phyloP scores from a whole-genome alignment of 148 eudicot species.

The Rhododendron griersonianum region DNA sequence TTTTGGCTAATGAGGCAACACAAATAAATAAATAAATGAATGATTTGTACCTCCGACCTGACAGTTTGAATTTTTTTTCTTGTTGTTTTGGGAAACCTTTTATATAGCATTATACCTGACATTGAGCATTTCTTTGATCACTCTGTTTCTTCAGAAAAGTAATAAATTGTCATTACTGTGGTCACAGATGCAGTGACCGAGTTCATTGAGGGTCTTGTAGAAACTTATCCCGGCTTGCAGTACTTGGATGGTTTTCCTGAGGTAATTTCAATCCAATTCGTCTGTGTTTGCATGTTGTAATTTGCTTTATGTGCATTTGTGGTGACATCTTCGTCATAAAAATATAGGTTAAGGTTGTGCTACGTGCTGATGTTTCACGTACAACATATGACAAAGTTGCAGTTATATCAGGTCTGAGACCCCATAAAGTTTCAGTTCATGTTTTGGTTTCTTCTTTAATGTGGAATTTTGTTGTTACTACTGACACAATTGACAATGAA shows the following conservation, averaged over 20 bases:
- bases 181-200: constrained; percentile 86
- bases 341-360: constrained; percentile 81
- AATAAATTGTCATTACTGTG: neutral
- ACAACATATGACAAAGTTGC: constrained; percentile 75
- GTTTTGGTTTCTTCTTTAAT: neutral
- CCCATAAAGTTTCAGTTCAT: neutral
- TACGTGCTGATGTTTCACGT: constrained; percentile 86
- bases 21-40: neutral
- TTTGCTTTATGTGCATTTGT: neutral
- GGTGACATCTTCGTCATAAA: constrained; percentile 11
- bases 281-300: neutral
- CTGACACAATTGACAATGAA: neutral
- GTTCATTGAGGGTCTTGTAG: constrained; percentile 91
- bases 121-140: neutral
- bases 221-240: constrained; percentile 92
- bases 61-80: neutral
- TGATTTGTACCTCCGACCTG: neutral
- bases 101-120: neutral
- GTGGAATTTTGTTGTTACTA: neutral
- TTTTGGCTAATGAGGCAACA: neutral
- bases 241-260: constrained; percentile 98
- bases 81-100: neutral
- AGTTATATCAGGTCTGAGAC: constrained; percentile 72
- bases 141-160: neutral
- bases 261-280: constrained; percentile 28